These are phyloP conservation scores for Eutrema heterophyllum DNA, from an alignment of 345 rosid species.

Conservation along the genomic window DNA sequence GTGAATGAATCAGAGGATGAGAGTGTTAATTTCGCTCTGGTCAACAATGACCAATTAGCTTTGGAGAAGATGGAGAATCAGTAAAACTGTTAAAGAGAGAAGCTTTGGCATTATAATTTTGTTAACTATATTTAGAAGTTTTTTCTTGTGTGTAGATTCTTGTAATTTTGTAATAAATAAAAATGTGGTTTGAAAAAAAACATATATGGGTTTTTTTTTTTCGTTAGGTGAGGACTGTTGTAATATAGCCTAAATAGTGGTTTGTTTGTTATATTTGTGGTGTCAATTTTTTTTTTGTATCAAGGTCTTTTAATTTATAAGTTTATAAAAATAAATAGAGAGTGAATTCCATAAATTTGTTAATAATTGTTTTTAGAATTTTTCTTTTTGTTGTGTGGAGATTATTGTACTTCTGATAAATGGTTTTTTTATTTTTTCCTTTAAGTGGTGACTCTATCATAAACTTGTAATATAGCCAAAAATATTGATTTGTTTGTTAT, in stretches of 20 bases:
- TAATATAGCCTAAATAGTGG: slow-evolving; percentile 6
- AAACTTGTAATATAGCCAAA: not conserved
- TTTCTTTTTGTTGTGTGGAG: not conserved
- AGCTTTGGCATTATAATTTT: slow-evolving; percentile 20
- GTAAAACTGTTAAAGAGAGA: not conserved
- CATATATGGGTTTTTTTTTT: not conserved
- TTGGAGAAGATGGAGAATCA: slow-evolving; percentile 22
- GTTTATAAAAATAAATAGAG: not conserved
- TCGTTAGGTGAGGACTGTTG: not conserved
- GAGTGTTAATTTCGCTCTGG: slow-evolving; percentile 59
- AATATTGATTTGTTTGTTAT: not conserved
- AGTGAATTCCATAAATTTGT: not conserved
- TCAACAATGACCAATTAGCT: slow-evolving; percentile 31
- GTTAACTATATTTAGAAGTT: not conserved
- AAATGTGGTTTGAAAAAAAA: slow-evolving; percentile 5
- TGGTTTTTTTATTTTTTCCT: not conserved
- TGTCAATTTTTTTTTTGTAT: not conserved
- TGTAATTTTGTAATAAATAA: slow-evolving; percentile 1
- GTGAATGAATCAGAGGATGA: slow-evolving; percentile 63
- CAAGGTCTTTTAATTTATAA: not conserved
- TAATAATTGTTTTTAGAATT: not conserved
- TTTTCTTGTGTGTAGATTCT: slow-evolving; percentile 12
- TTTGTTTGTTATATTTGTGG: not conserved
- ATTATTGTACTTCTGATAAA: not conserved
- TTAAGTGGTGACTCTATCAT: not conserved